Base-by-base conservation (phyloP, 371 early-diverging fungal species). In the Phascolomyces articulosus region DNA sequence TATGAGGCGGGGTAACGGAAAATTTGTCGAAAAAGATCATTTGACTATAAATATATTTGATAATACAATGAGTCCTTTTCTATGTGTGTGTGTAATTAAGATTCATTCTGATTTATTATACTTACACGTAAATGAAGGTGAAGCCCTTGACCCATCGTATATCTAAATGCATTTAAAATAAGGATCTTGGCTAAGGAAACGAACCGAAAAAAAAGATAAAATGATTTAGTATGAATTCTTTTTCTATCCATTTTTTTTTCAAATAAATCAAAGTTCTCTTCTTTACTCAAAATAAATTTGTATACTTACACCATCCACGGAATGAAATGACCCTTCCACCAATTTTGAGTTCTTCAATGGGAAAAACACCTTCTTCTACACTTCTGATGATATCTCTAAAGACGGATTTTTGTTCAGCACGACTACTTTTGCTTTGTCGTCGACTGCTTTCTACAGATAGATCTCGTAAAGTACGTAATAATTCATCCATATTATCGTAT, bases 341-440 rank as follows among this genome's bases (percentile, higher is more conserved):
- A 58, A 91, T 72, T 40, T 79, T 80, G 40, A 90, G 65, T 51
- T 80, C 83, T 60, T 85, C 71, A 9, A 64, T 55, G 0, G 91
- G 89, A 34, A 69, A 60, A 13, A 73, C 67, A 23, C 84, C 83
- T 10, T 74, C 72, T 54, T 89, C 89, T n/a, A 93, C 87, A n/a
- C 85, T 88, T 38, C 72, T 70, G 26, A 90, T 68, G 51, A 93
- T 83, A 60, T 90, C 90, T 29, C 92, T 75, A 63, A 93, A 86
- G 0, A 87, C 85, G 0, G 85, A 83, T 40, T 89, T 85, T 56
- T 92, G 92, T 26, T 81, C 73, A 2, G 80, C 80, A n/a, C 85
- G 78, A 65, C 87, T 89, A 58, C 82, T 82, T 67, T 89, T 88
- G 21, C 79, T 85, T 27, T 84, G 84, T 16, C 83, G 85, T 40